Evolutionary conservation across 495 filamentous ascomycete species (phyloP).

Genomic region (Aspergillus kassunensis): DNA sequence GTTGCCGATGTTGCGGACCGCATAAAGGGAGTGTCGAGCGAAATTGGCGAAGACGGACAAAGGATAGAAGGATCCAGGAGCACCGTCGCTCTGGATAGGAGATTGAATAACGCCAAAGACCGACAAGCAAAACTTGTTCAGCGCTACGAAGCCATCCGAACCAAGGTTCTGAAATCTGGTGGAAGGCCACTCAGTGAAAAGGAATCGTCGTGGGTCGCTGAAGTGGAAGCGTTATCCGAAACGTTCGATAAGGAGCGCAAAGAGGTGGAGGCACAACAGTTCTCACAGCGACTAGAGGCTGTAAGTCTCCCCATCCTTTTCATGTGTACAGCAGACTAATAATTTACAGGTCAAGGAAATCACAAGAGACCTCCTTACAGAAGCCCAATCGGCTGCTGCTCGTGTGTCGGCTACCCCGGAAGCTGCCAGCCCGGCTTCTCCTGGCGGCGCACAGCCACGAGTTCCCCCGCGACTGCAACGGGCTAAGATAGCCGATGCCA

Average conservation of each 20-base stretch:
- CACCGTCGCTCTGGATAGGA: slow-evolving; percentile 52
- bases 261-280: slow-evolving; percentile 25
- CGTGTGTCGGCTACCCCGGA: slow-evolving; percentile 26
- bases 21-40: slow-evolving; percentile 62
- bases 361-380: slow-evolving; percentile 49
- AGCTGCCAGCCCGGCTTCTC: slow-evolving; percentile 28
- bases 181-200: slow-evolving; percentile 68
- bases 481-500: slow-evolving; percentile 64
- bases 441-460: slow-evolving; percentile 32
- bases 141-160: slow-evolving; percentile 62
- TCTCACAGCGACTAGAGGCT: slow-evolving; percentile 37
- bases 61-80: slow-evolving; percentile 38
- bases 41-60: slow-evolving; percentile 48
- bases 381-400: slow-evolving; percentile 37
- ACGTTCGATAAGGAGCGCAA: slow-evolving; percentile 25
- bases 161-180: slow-evolving; percentile 52
- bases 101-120: slow-evolving; percentile 55
- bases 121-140: slow-evolving; percentile 55
- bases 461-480: slow-evolving; percentile 66
- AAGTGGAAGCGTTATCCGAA: slow-evolving; percentile 51
- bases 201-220: slow-evolving; percentile 63
- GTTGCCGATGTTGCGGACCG: slow-evolving; percentile 62
- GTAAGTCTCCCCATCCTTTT: slow-evolving; percentile 20
- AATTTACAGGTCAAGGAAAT: slow-evolving; percentile 39
- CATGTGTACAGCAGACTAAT: slow-evolving; percentile 17